phyloP scores from a whole-genome alignment of 257 asterid genomes.

The Nicotiana undulata region DNA sequence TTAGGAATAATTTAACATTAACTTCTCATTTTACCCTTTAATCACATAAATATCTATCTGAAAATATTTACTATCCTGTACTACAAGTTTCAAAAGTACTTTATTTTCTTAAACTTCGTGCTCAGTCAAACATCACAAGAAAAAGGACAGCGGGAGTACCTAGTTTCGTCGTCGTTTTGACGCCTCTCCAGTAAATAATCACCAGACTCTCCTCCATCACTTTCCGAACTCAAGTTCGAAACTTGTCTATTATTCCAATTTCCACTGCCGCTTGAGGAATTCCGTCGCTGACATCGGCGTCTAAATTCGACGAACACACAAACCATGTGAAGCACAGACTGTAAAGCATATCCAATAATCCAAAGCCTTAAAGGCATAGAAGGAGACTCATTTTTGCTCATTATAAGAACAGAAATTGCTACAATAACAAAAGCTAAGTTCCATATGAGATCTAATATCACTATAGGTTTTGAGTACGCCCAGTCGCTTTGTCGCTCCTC shows the following conservation, averaged over 20 bases:
- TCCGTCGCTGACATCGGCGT: slow-evolving; percentile 40
- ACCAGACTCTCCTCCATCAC: slow-evolving; percentile 53
- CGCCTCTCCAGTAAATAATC: slow-evolving; percentile 36
- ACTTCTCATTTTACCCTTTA: too few relatives aligned
- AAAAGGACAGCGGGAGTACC: slow-evolving; percentile 27
- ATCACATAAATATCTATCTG: too few relatives aligned
- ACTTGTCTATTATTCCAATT: slow-evolving; percentile 27
- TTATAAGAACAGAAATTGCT: slow-evolving; percentile 25
- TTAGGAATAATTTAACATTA: too few relatives aligned
- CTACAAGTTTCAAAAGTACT: too few relatives aligned
- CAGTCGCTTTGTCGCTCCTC: slow-evolving; percentile 88
- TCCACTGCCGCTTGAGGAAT: slow-evolving; percentile 18
- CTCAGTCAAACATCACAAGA: too few relatives aligned
- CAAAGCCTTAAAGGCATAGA: slow-evolving; percentile 35
- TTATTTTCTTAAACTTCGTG: too few relatives aligned
- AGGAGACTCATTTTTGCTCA: slow-evolving; percentile 31
- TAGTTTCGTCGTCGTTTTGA: slow-evolving; percentile 52
- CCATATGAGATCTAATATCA: slow-evolving; percentile 70
- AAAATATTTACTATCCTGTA: too few relatives aligned
- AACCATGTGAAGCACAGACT: slow-evolving; percentile 35
- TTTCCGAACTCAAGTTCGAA: slow-evolving; percentile 56
- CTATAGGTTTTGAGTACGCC: slow-evolving; percentile 89
- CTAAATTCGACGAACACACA: slow-evolving; percentile 52
- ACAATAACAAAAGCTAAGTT: slow-evolving; percentile 58
- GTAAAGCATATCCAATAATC: slow-evolving; percentile 40